These are phyloP conservation scores for Dothistroma pini DNA, from an alignment of 2,329 filamentous ascomycete species.

Conservation along the genomic window DNA sequence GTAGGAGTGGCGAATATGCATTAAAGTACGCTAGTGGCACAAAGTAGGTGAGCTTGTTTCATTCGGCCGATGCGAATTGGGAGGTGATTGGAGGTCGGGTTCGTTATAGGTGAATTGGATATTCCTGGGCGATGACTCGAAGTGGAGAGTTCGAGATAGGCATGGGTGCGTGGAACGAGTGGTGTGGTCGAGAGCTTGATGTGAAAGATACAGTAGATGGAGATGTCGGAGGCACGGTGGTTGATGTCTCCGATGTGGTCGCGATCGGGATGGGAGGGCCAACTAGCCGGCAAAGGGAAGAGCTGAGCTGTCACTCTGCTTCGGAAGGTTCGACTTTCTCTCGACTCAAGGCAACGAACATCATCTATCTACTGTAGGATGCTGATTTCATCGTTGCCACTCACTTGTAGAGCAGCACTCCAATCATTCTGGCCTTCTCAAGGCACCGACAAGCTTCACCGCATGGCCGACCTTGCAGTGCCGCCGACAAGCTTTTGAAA, in stretches of 20 bases:
- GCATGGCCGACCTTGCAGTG: too few relatives aligned
- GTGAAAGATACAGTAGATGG: background rate
- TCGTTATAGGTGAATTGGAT: constrained; percentile 1
- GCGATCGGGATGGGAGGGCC: background rate
- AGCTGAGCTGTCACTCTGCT: too few relatives aligned
- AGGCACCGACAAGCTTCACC: too few relatives aligned
- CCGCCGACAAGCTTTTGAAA: too few relatives aligned
- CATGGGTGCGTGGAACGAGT: background rate
- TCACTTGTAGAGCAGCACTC: too few relatives aligned
- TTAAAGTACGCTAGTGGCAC: constrained; percentile 7
- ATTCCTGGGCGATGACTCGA: background rate
- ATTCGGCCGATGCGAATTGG: constrained; percentile 4
- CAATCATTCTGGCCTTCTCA: too few relatives aligned
- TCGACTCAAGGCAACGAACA: too few relatives aligned
- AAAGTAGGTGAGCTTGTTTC: background rate
- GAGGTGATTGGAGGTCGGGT: constrained; percentile 4
- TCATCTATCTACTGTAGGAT: too few relatives aligned
- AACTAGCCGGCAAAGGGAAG: background rate
- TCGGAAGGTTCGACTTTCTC: too few relatives aligned
- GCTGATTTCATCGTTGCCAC: too few relatives aligned
- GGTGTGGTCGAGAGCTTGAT: background rate
- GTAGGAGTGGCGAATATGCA: constrained; percentile 9
- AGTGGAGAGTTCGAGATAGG: background rate
- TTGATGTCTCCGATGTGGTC: background rate
- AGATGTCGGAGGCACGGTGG: background rate